Evolutionary conservation across 495 filamentous ascomycete species (phyloP).

Genomic region (Achaetomiella virescens): DNA sequence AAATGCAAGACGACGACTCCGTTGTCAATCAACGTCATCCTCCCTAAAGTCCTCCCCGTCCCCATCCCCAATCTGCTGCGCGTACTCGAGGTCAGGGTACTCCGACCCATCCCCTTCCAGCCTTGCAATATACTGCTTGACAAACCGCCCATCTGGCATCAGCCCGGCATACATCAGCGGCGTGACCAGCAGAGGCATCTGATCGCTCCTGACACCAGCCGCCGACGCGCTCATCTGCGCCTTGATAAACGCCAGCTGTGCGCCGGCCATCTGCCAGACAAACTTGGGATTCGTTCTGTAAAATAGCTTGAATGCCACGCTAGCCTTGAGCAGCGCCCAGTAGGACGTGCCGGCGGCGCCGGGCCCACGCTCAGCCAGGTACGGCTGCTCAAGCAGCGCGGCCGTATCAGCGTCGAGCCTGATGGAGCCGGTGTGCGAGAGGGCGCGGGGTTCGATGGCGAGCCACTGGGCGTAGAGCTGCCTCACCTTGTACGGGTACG

Average conservation of each 20-base stretch:
- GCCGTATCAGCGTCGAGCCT: slow-evolving; percentile 27
- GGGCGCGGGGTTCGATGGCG: slow-evolving; percentile 32
- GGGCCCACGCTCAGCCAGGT: slow-evolving; percentile 29
- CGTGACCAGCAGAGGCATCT: slow-evolving; percentile 22
- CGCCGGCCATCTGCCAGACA: slow-evolving; percentile 59
- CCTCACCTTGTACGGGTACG: slow-evolving; percentile 35
- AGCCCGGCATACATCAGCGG: slow-evolving; percentile 44
- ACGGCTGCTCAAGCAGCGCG: slow-evolving; percentile 39
- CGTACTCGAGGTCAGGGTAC: slow-evolving; percentile 5
- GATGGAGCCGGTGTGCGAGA: slow-evolving; percentile 15
- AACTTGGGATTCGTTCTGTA: slow-evolving; percentile 36
- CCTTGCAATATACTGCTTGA: slow-evolving; percentile 27
- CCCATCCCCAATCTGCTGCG: neutral
- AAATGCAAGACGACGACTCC: neutral
- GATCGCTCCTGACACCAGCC: neutral
- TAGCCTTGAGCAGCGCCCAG: slow-evolving; percentile 59
- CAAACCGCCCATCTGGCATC: slow-evolving; percentile 33
- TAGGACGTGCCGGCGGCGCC: slow-evolving; percentile 25
- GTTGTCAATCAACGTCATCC: slow-evolving; percentile 5
- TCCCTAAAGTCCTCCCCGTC: slow-evolving; percentile 13
- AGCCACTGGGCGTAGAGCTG: slow-evolving; percentile 40
- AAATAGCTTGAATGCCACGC: slow-evolving; percentile 47
- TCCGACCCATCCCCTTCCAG: slow-evolving; percentile 23
- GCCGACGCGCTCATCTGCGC: slow-evolving; percentile 26
- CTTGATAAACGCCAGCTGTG: slow-evolving; percentile 59